Evolutionary conservation across 1,284 basidiomycete species (phyloP), one percentile per base, ranked within the genome.

Genomic region (Trichosporon sp.): DNA sequence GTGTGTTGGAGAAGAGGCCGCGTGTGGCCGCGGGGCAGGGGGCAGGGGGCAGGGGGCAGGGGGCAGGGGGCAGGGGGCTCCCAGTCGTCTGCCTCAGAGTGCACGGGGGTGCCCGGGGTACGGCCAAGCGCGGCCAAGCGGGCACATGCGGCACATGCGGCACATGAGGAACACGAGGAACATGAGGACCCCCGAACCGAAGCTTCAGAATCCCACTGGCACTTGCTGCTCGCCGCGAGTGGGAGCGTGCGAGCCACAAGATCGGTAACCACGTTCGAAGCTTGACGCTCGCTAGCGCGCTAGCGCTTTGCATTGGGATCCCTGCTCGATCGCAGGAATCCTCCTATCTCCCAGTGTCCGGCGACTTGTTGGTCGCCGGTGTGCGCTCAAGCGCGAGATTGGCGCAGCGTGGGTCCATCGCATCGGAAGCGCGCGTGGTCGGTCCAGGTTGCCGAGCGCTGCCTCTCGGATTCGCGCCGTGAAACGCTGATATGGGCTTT

Each of bases 221-320:
- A n/a, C 51, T 8, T 32, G 12, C 38, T 42, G 9, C 2, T 13
- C 15, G 18, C 38, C 18, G 38, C 38, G 18, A 42, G 38, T 42
- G 8, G 7, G 29, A 60, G 15, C 56, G 38, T 42, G 8, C 2
- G 29, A 60, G 15, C 56, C 56, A 32, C 9, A 60, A 23, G 56
- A 31, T 29, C 27, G 56, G 56, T 60, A 60, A 60, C 27, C 56
- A 60, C 56, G 56, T 60, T 60, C 56, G 56, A 60, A 60, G 56
- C 15, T 51, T 51, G 21, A 51, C 15, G 18, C 25, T n/a, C 53
- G 53, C 25, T n/a, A 60, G 27, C 5, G 27, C 29, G n/a, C n/a
- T n/a, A n/a, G n/a, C n/a, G n/a, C n/a, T n/a, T n/a, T n/a, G n/a
- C 56, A 31, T 60, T 60, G 21, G 9, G 15, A 60, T 18, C 47